Base-by-base conservation (phyloP, 2,329 filamentous ascomycete species). In the Trichophyton simii region DNA sequence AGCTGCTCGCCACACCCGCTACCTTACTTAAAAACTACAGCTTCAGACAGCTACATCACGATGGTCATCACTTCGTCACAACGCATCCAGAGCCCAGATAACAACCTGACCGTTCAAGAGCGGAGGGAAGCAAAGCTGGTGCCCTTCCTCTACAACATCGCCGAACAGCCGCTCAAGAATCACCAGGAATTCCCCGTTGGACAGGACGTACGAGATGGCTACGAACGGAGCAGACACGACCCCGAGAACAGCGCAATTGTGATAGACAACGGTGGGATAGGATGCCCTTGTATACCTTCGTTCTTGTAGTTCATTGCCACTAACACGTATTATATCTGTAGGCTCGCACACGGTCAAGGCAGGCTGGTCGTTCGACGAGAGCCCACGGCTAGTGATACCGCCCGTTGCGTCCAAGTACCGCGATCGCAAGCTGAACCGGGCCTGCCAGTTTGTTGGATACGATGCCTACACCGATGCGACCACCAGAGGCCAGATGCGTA, bases 391-490 rank as follows among this genome's bases (percentile, higher is more conserved):
- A 61, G 82, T 83, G 64, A 81, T 96, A 42, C 89, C 91, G 1
- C 92, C 94, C 11, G 88, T 96, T 66, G 95, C 95, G 85, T 87
- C 94, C 65, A 90, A 92, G 70, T 99, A 96, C 74, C 87, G 91
- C 71, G 94, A 99, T 73, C 87, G 94, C 68, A 99, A 97, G 74
- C 78, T 95, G 57, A 89, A 88, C 71, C 91, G 90, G 75, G 95
- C 89, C 25, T 95, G 95, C 71, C 90, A 88, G 28, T 96, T 97
- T 71, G 87, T 95, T 52, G 94, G 94, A 61, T 85, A 86, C 67
- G 94, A 99, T 77, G 90, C 95, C 70, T 97, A 94, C 70, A 87
- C 91, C 65, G 94, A 99, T 75, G 94, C 92, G 28, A 96, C 91
- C 0, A 91, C 94, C 22, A 83, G 89, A 61, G 89, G 91, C 9